These are phyloP conservation scores for Fremontodendron californicum DNA, from an alignment of 345 rosid species.

Conservation along the genomic window DNA sequence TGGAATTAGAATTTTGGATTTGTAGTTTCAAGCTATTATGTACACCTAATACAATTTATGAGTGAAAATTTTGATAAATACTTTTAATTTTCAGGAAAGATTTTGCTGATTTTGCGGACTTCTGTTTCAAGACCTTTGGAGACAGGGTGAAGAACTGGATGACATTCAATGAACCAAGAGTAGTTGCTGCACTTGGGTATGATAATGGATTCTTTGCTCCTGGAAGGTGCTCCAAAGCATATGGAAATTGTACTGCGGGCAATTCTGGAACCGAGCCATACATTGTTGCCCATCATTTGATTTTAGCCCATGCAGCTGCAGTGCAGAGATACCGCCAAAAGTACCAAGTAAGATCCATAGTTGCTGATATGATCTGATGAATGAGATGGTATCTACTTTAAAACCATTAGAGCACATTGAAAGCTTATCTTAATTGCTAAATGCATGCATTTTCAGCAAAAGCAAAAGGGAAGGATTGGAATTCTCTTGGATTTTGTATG, in stretches of 20 bases:
- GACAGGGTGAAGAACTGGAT: conserved; percentile 96
- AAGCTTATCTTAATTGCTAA: not conserved
- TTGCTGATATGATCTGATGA: not conserved
- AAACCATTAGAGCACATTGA: not conserved
- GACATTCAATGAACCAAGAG: conserved; percentile 94
- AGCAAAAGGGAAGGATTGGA: conserved; percentile 86
- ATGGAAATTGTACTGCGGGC: conserved; percentile 76
- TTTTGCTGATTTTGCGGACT: conserved; percentile 84
- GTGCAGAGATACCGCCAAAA: conserved; percentile 79
- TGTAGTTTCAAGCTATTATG: not conserved
- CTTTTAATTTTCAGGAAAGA: conserved; percentile 51
- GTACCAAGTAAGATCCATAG: conserved; percentile 52
- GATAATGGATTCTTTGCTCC: conserved; percentile 84
- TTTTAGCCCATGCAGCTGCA: conserved; percentile 75
- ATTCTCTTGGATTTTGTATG: conserved; percentile 89
- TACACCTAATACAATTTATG: not conserved
- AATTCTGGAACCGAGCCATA: conserved; percentile 92
- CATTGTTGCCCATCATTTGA: conserved; percentile 79
- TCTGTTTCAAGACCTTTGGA: conserved; percentile 82
- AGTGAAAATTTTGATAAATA: not conserved
- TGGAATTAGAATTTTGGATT: not conserved
- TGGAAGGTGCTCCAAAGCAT: conserved; percentile 79
- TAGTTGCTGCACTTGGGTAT: conserved; percentile 87
- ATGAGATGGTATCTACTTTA: not conserved
- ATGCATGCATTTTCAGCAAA: conserved; percentile 36